phyloP scores from a whole-genome alignment of 1,284 basidiomycete genomes.

The Kwoniella shivajii region DNA sequence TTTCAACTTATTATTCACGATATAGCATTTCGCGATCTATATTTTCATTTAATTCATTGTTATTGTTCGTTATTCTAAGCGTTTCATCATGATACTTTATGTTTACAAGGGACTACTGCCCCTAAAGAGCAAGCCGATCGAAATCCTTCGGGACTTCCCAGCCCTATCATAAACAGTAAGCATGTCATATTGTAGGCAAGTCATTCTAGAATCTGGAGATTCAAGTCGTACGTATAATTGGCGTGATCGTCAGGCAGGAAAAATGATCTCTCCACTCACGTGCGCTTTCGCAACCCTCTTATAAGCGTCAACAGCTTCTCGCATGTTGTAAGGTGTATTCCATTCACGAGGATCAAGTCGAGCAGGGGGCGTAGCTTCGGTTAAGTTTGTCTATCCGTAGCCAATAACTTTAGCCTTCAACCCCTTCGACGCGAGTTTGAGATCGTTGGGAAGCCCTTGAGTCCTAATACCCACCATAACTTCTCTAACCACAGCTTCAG shows the following conservation, averaged over 20 bases:
- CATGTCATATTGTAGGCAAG: neutral
- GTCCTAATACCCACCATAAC: slow-evolving; percentile 22
- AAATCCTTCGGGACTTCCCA: slow-evolving; percentile 19
- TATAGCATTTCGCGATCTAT: too few species aligned
- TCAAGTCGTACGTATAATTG: neutral
- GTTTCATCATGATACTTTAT: too few species aligned
- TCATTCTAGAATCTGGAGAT: neutral
- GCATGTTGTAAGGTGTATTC: slow-evolving; percentile 28
- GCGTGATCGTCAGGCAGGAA: neutral
- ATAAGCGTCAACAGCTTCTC: slow-evolving; percentile 31
- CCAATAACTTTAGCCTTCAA: too few species aligned
- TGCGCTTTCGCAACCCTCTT: slow-evolving; percentile 30
- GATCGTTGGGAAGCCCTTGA: too few species aligned
- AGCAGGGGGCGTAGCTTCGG: slow-evolving; percentile 29
- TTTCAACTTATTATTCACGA: too few species aligned
- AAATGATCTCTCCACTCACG: slow-evolving; percentile 14
- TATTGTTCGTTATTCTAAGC: too few species aligned
- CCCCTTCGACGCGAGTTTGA: too few species aligned
- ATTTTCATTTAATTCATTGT: too few species aligned
- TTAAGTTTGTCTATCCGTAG: slow-evolving; percentile 37
- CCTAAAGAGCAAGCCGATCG: slow-evolving; percentile 3
- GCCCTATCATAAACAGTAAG: neutral
- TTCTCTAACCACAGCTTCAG: slow-evolving; percentile 34
- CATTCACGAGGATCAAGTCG: slow-evolving; percentile 18
- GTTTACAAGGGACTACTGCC: too few species aligned